phyloP scores from a whole-genome alignment of 2,329 filamentous ascomycete species.

The Knufia fluminis region DNA sequence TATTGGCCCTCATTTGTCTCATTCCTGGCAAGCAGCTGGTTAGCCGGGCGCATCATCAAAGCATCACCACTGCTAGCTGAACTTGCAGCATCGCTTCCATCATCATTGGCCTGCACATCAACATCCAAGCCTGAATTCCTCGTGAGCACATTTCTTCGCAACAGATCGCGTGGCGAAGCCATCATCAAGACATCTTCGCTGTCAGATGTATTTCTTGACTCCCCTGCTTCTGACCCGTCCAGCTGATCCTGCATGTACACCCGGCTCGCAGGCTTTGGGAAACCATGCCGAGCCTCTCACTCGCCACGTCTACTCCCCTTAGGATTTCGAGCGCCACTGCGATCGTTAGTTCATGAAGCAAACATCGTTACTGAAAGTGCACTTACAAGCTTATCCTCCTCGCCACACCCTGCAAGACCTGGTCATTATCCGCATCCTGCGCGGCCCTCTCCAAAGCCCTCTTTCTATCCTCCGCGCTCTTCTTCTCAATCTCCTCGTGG shows the following conservation, averaged over 20 bases:
- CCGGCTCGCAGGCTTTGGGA: background rate
- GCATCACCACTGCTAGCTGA: background rate
- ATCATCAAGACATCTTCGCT: too few relatives aligned
- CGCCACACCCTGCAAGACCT: slow-evolving; percentile 74
- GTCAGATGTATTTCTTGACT: too few relatives aligned
- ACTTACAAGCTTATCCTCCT: slow-evolving; percentile 93
- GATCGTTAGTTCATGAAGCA: too few relatives aligned
- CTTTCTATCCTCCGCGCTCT: slow-evolving; percentile 69
- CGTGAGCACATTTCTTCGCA: too few relatives aligned
- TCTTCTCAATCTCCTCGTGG: slow-evolving; percentile 80
- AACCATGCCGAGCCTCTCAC: slow-evolving; percentile 1
- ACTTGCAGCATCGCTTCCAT: background rate
- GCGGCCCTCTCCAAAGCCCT: slow-evolving; percentile 72
- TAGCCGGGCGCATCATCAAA: background rate
- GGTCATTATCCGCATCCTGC: slow-evolving; percentile 85
- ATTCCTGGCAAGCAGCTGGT: background rate
- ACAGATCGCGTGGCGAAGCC: too few relatives aligned
- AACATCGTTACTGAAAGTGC: too few relatives aligned
- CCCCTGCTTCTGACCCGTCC: background rate
- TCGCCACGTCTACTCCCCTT: slow-evolving; percentile 16
- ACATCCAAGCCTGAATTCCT: too few relatives aligned
- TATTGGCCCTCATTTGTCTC: background rate
- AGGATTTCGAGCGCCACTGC: slow-evolving; percentile 19
- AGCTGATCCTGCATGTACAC: background rate
- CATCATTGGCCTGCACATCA: background rate